phyloP scores from a whole-genome alignment of 495 filamentous ascomycete species.

The Xylaria castorea region DNA sequence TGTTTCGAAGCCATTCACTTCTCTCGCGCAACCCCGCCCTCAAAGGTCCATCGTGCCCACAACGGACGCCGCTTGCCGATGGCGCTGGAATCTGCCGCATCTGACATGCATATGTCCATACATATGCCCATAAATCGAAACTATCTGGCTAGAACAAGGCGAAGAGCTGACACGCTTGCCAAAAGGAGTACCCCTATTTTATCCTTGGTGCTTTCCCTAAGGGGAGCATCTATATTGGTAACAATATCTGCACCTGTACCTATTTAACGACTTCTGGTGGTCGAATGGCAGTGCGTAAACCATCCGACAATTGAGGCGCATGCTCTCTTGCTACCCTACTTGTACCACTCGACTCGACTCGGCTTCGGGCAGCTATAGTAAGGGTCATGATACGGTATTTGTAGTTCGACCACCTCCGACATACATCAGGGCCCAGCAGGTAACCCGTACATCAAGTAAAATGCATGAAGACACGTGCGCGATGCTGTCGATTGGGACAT shows the following conservation, averaged over 20 bases:
- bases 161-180: constrained; percentile 2
- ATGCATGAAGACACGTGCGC: not conserved
- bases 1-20: constrained; percentile 3
- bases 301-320: not conserved
- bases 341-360: not conserved
- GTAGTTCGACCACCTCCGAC: not conserved
- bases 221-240: not conserved
- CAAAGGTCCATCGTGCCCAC: not conserved
- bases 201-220: not conserved
- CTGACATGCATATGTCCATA: constrained; percentile 22
- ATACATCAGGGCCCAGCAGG: not conserved
- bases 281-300: not conserved
- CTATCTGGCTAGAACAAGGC: not conserved
- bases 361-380: not conserved
- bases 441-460: not conserved
- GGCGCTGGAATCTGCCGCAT: constrained; percentile 11
- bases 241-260: not conserved
- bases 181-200: constrained; percentile 15
- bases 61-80: not conserved
- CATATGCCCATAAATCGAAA: not conserved
- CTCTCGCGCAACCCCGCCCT: not conserved
- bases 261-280: not conserved
- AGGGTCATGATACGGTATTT: not conserved
- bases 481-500: not conserved
- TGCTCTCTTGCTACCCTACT: not conserved